phyloP scores from a whole-genome alignment of 2,329 filamentous ascomycete genomes.

The Sclerotinia sclerotiorum region DNA sequence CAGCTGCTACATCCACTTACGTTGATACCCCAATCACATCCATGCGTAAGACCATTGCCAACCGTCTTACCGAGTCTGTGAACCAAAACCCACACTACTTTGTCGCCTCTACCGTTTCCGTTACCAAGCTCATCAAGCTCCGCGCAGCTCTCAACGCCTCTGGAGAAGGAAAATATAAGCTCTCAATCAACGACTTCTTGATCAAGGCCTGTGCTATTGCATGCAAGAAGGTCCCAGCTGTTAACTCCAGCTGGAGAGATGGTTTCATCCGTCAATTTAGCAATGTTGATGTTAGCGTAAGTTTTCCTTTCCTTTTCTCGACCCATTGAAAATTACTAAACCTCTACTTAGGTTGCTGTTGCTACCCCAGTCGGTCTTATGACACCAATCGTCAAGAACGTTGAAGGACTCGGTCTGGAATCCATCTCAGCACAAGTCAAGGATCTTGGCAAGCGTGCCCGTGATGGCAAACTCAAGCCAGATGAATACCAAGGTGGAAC shows the following conservation, averaged over 20 bases:
- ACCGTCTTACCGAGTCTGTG: constrained; percentile 82
- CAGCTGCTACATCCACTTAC: constrained; percentile 65
- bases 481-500: constrained; percentile 99
- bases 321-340: constrained; percentile 15
- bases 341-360: constrained; percentile 37
- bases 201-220: constrained; percentile 93
- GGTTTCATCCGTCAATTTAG: constrained; percentile 91
- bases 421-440: constrained; percentile 88
- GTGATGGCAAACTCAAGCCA: constrained; percentile 97
- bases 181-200: constrained; percentile 99
- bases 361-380: constrained; percentile 92
- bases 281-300: constrained; percentile 87
- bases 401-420: constrained; percentile 82
- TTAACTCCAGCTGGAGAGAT: constrained; percentile 93
- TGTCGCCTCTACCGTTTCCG: constrained; percentile 86
- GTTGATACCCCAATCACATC: constrained; percentile 81
- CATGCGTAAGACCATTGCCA: constrained; percentile 98
- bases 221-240: constrained; percentile 88
- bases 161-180: constrained; percentile 92
- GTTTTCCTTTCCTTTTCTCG: constrained; percentile 48
- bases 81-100: constrained; percentile 98
- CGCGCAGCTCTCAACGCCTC: constrained; percentile 88
- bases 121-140: constrained; percentile 93
- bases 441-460: constrained; percentile 93
- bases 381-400: constrained; percentile 93